Conservation (phyloP, 495 filamentous ascomycete genomes). For the Monascus purpureus region DNA sequence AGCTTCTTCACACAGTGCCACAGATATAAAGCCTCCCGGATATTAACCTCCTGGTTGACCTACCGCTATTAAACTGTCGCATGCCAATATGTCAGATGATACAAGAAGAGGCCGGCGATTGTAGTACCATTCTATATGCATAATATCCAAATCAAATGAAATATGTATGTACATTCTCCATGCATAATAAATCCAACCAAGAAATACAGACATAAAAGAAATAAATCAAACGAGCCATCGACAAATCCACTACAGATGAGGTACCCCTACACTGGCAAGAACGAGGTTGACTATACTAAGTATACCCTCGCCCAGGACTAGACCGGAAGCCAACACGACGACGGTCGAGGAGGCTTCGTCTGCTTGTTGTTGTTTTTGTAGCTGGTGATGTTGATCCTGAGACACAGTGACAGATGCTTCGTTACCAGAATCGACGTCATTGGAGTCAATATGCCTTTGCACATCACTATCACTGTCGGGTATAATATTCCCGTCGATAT, state of each 20-base stretch:
- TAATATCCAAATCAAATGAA: too few species aligned
- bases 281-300: slow-evolving; percentile 83
- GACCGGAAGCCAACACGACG: slow-evolving; percentile 53
- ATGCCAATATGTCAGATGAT: too few species aligned
- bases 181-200: too few species aligned
- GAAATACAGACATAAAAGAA: too few species aligned
- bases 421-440: background rate
- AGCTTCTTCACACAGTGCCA: too few species aligned
- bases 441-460: background rate
- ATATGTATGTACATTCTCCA: too few species aligned
- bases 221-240: too few species aligned
- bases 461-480: background rate
- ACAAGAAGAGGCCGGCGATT: too few species aligned
- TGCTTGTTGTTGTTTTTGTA: slow-evolving; percentile 11
- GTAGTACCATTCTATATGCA: too few species aligned
- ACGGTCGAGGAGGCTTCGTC: slow-evolving; percentile 38
- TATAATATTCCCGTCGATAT: slow-evolving; percentile 27
- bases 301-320: slow-evolving; percentile 90
- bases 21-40: too few species aligned
- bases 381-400: slow-evolving; percentile 1
- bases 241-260: slow-evolving; percentile 51
- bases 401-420: background rate
- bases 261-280: slow-evolving; percentile 66
- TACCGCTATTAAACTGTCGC: too few species aligned
- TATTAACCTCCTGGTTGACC: too few species aligned